Evolutionary conservation across 2,329 filamentous ascomycete genomes (phyloP), one percentile per base, ranked within the genome.

Genomic region (Podosphaera aphanis): DNA sequence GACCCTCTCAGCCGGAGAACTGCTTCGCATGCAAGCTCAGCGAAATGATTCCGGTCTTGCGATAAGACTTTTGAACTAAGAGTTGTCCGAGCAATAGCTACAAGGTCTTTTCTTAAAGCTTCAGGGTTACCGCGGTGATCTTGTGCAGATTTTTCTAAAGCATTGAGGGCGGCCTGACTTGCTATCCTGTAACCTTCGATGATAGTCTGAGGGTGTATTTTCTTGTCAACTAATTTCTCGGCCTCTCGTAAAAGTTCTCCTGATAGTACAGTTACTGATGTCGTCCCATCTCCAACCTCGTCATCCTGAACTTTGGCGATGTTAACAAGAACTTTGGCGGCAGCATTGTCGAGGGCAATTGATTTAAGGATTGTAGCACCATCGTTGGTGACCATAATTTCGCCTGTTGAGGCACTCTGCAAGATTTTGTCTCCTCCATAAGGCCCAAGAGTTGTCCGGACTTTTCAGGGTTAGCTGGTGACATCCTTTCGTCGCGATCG

Each of bases 241-340:
- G 90, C 90, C 65, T 98, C 90, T 52, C 90, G 79, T 52, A 98
- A 71, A 49, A 98, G 73, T 68, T 98, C 90, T 49, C 90, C 90
- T 35, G 90, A 86, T 51, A 98, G 70, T 15, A 98, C 90, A 38
- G 90, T 80, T 47, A 98, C 90, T n/a, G 86, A 95, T 19, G 90
- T 98, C 40, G 90, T 98, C 48, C 90, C 90, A 61, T 98, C 90
- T 59, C 90, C 90, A 20, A 98, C 88, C 64, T 98, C 90, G 61
- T 98, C 90, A 59, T 98, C 90, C 63, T 98, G 90, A 5, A 98
- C 90, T 67, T 98, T 98, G 51, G 88, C 95, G 57, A 98, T 95
- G 64, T 98, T 98, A 61, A 98, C 90, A 38, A 98, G 72, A 4
- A 98, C 90, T 67, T 98, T 98, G 46, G 90, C 90, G 19, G 90